Conservation (phyloP, 148 eudicot genomes). For the Fagopyrum tataricum region DNA sequence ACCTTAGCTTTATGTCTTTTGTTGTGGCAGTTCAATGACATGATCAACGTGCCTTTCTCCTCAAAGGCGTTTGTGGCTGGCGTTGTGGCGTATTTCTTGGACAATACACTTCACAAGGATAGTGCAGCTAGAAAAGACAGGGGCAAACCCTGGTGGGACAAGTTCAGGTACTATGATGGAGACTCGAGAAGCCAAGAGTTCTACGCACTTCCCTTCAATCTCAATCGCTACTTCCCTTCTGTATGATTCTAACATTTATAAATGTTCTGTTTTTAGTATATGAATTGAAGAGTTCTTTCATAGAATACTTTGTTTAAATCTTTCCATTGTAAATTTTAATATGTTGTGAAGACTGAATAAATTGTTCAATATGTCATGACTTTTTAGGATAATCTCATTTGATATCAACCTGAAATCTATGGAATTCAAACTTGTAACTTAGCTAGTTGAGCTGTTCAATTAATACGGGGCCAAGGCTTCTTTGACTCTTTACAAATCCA, state of each 20-base stretch:
- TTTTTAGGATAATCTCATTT: no score
- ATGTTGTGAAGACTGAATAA: no score
- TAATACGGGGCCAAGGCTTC: no score
- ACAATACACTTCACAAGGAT: slow-evolving; percentile 76
- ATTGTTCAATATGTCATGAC: no score
- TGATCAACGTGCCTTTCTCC: slow-evolving; percentile 80
- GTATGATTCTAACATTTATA: slow-evolving; percentile 30
- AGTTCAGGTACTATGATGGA: slow-evolving; percentile 58
- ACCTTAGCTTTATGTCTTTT: no score
- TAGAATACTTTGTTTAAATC: neutral
- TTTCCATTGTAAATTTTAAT: slow-evolving; percentile 4
- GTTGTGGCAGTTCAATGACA: slow-evolving; percentile 72
- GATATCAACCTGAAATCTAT: no score
- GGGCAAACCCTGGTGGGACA: slow-evolving; percentile 98
- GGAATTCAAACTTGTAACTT: neutral
- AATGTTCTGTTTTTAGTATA: neutral
- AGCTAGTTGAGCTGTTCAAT: no score
- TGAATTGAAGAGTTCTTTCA: neutral
- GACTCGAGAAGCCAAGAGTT: slow-evolving; percentile 87
- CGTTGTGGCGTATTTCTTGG: slow-evolving; percentile 69
- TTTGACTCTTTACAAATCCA: no score
- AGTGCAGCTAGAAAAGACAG: slow-evolving; percentile 54
- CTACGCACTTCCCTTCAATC: slow-evolving; percentile 85
- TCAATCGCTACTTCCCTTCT: slow-evolving; percentile 88
- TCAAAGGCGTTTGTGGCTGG: slow-evolving; percentile 93